Evolutionary conservation across 208 protist species (phyloP).

Genomic region (Crithidia thermophila): DNA sequence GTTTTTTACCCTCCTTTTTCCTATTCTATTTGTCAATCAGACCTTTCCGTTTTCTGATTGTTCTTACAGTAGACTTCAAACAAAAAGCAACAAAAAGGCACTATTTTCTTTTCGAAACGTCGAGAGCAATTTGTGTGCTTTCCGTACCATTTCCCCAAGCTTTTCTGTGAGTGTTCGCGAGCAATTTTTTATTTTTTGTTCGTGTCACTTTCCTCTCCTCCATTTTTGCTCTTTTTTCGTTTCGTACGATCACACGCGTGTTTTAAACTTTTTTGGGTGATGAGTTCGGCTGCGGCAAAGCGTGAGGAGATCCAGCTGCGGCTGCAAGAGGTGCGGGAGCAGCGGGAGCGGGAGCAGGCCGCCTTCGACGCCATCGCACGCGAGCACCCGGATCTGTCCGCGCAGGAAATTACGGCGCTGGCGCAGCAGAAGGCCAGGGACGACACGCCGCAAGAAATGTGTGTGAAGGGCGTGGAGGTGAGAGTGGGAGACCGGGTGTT

Average conservation of each 20-base stretch:
- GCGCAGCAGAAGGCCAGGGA: slow-evolving; percentile 43
- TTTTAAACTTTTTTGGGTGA: neutral
- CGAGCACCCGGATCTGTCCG: slow-evolving; percentile 37
- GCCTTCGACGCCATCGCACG: slow-evolving; percentile 65
- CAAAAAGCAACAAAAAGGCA: neutral
- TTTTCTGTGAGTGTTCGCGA: neutral
- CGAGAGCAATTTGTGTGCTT: neutral
- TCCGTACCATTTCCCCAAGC: neutral
- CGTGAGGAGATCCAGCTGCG: slow-evolving; percentile 76
- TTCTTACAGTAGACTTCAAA: neutral
- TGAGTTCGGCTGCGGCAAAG: slow-evolving; percentile 31
- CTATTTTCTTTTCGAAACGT: neutral
- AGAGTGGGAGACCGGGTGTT: slow-evolving; percentile 58
- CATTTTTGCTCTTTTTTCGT: no score
- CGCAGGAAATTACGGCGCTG: slow-evolving; percentile 53
- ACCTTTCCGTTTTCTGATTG: neutral
- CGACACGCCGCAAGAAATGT: slow-evolving; percentile 27
- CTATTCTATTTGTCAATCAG: neutral
- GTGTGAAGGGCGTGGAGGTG: slow-evolving; percentile 41
- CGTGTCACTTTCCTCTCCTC: neutral
- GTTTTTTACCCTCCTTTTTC: neutral
- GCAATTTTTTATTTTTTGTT: neutral
- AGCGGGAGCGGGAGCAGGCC: slow-evolving; percentile 61
- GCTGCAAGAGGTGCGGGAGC: slow-evolving; percentile 62
- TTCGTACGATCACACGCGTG: neutral